phyloP scores from a whole-genome alignment of 805 yeast species.

The Candida taoyuanica region DNA sequence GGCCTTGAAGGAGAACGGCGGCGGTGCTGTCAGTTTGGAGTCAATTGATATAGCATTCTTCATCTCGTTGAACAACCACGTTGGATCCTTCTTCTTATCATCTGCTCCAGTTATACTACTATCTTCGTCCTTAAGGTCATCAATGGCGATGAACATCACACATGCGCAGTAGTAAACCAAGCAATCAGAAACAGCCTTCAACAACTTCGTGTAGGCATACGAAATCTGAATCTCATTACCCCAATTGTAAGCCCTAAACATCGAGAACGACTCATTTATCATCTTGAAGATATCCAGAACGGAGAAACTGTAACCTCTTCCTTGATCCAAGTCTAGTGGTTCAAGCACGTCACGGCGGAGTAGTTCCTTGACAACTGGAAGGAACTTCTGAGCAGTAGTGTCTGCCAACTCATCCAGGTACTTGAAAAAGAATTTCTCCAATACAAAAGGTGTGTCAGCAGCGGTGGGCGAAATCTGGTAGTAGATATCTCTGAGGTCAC shows the following conservation, averaged over 20 bases:
- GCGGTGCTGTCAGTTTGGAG: slow-evolving; percentile 35
- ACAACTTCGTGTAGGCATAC: slow-evolving; percentile 51
- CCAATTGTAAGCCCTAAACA: slow-evolving; percentile 67
- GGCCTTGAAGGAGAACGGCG: slow-evolving; percentile 54
- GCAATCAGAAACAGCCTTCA: slow-evolving; percentile 61
- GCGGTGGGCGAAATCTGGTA: slow-evolving; percentile 40
- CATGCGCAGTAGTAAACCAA: slow-evolving; percentile 45
- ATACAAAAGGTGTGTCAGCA: slow-evolving; percentile 43
- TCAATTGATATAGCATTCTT: slow-evolving; percentile 43
- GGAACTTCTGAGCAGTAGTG: slow-evolving; percentile 41
- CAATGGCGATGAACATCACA: slow-evolving; percentile 32
- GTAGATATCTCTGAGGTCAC: slow-evolving; percentile 48
- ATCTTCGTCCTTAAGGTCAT: slow-evolving; percentile 33
- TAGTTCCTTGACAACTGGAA: slow-evolving; percentile 48
- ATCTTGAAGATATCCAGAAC: slow-evolving; percentile 64
- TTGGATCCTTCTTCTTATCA: slow-evolving; percentile 25
- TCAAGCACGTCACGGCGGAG: slow-evolving; percentile 53
- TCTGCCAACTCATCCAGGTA: slow-evolving; percentile 39
- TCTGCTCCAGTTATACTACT: slow-evolving; percentile 20
- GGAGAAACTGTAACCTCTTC: slow-evolving; percentile 48
- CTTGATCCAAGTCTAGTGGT: slow-evolving; percentile 42
- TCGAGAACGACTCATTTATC: slow-evolving; percentile 49
- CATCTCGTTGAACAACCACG: slow-evolving; percentile 48
- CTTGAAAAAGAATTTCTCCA: slow-evolving; percentile 53
- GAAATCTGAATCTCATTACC: slow-evolving; percentile 57